These are phyloP conservation scores for Trametes hirsuta DNA, from an alignment of 1,284 basidiomycete species.

Conservation along the genomic window DNA sequence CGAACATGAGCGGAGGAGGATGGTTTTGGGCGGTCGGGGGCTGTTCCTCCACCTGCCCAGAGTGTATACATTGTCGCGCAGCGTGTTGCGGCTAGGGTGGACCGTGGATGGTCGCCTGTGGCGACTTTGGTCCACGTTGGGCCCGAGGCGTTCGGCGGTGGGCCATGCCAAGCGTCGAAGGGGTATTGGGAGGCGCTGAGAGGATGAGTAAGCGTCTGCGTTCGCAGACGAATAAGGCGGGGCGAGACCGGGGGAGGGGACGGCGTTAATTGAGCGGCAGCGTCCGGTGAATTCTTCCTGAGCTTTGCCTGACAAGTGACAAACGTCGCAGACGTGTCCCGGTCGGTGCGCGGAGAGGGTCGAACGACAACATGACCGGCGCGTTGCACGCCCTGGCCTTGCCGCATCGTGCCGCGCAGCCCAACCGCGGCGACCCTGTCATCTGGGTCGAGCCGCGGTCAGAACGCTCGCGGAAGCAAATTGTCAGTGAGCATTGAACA, in stretches of 20 bases:
- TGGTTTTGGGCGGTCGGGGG: slow-evolving; percentile 1
- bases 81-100: no score
- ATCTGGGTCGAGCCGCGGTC: no score
- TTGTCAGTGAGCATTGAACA: background rate
- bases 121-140: no score
- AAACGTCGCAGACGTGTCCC: background rate
- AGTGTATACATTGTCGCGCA: background rate
- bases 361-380: no score
- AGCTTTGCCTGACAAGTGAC: background rate
- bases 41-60: background rate
- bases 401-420: no score
- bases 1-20: background rate
- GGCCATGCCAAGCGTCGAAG: background rate
- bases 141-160: background rate
- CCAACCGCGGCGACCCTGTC: no score
- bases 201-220: background rate
- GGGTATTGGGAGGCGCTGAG: background rate
- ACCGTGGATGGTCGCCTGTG: no score
- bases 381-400: no score
- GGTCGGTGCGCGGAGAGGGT: no score
- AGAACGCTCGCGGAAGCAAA: slow-evolving; percentile 7
- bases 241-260: background rate
- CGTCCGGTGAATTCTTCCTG: background rate
- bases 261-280: background rate
- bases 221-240: background rate